These are phyloP conservation scores for Diaporthe citrichinensis DNA, from an alignment of 2,329 filamentous ascomycete genomes.

Conservation along the genomic window DNA sequence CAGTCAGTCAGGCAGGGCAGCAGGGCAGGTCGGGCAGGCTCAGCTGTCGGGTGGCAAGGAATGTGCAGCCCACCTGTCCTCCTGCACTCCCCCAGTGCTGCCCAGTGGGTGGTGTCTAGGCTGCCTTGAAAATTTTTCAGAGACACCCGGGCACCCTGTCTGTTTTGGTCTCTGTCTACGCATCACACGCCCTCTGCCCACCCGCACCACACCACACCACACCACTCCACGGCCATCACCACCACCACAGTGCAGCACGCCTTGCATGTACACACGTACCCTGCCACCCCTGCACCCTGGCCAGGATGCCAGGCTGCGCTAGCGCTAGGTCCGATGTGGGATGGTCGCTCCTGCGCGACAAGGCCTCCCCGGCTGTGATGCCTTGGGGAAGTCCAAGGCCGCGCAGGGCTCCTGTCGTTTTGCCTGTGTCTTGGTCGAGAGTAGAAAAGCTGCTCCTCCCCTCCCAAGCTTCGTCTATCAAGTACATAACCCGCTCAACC, in stretches of 20 bases:
- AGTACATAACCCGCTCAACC: neutral
- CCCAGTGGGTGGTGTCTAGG: conserved; percentile 29
- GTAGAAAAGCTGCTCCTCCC: conserved; percentile 42
- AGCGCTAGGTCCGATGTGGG: conserved; percentile 16
- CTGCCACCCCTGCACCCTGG: conserved; percentile 25
- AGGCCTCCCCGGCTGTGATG: conserved; percentile 39
- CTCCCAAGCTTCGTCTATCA: conserved; percentile 26
- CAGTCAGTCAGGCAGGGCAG: conserved; percentile 3
- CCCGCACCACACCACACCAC: conserved; percentile 23
- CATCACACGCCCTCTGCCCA: conserved; percentile 38
- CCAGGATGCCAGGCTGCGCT: conserved; percentile 35
- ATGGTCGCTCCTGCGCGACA: conserved; percentile 34
- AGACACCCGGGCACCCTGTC: conserved; percentile 41
- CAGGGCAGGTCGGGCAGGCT: conserved; percentile 17
- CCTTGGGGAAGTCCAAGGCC: conserved; percentile 38
- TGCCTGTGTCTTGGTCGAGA: conserved; percentile 31
- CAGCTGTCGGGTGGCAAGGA: conserved; percentile 35
- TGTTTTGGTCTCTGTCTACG: conserved; percentile 32
- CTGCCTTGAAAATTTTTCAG: conserved; percentile 40
- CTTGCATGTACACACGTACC: conserved; percentile 29
- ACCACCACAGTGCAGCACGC: conserved; percentile 28
- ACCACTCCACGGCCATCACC: conserved; percentile 8
- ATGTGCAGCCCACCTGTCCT: conserved; percentile 34
- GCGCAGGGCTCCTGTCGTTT: conserved; percentile 16
- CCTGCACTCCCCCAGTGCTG: conserved; percentile 16